A percentile compares a stretch with the other conserved stretches of the same genome.
These are phyloP conservation scores for Tetrapyrgos nigripes DNA, from an alignment of 1,284 basidiomycete genomes.

Conservation along the genomic window DNA sequence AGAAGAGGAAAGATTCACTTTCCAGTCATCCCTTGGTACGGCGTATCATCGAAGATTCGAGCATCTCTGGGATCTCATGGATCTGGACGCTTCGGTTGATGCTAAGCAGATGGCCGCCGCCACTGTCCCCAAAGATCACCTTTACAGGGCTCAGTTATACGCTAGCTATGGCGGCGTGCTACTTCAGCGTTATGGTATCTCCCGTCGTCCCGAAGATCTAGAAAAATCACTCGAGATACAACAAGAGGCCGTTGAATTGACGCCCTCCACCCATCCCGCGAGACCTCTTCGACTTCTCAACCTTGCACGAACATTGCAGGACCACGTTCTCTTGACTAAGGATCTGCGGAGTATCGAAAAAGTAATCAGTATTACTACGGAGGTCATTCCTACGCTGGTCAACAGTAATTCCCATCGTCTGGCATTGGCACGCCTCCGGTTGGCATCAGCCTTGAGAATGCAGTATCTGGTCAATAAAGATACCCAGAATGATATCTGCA, in stretches of 20 bases:
- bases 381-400: background rate
- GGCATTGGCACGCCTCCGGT: background rate
- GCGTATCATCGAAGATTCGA: background rate
- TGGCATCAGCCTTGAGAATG: background rate
- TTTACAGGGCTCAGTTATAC: background rate
- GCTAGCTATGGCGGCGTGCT: background rate
- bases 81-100: background rate
- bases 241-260: conserved; percentile 1
- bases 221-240: background rate
- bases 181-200: background rate
- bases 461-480: background rate
- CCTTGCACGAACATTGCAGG: background rate
- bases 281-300: conserved; percentile 2
- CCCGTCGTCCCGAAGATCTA: background rate
- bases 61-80: background rate
- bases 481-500: background rate
- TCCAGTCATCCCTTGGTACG: background rate
- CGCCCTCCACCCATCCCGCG: background rate
- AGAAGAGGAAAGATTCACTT: background rate
- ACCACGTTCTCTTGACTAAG: background rate
- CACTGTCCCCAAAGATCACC: background rate
- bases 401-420: background rate
- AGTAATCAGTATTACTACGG: background rate
- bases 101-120: background rate
- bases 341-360: background rate